Evolutionary conservation across 2,329 filamentous ascomycete genomes (phyloP).

Genomic region (Teratosphaeria epicoccoides): DNA sequence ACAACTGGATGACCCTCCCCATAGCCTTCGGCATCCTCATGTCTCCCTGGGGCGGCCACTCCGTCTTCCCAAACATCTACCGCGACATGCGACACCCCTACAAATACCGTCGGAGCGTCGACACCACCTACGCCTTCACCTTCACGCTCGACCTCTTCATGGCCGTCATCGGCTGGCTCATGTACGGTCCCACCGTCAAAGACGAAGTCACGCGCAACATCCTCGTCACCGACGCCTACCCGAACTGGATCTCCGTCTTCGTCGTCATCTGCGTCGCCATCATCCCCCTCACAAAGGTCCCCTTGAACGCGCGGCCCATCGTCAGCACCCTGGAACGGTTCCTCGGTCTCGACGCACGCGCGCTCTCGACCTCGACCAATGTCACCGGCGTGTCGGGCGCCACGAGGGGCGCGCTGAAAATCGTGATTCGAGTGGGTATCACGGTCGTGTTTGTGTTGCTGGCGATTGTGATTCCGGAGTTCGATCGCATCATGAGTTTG

Average conservation of each 20-base stretch:
- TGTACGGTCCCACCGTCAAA: conserved; percentile 84
- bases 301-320: conserved; percentile 61
- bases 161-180: conserved; percentile 73
- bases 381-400: conserved; percentile 45
- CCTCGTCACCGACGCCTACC: conserved; percentile 63
- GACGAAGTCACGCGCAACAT: conserved; percentile 91
- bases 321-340: conserved; percentile 75
- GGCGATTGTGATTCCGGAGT: conserved; percentile 62
- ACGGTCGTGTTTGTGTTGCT: conserved; percentile 66
- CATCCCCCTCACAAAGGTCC: conserved; percentile 88
- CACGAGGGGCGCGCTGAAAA: conserved; percentile 49
- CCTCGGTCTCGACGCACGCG: conserved; percentile 55
- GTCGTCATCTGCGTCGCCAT: conserved; percentile 82
- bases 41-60: conserved; percentile 64
- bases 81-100: conserved; percentile 49
- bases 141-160: conserved; percentile 71
- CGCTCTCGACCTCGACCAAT: conserved; percentile 40
- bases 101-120: conserved; percentile 65
- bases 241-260: conserved; percentile 59
- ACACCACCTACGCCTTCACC: conserved; percentile 75
- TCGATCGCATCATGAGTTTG: conserved; percentile 84
- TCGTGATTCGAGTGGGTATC: conserved; percentile 53
- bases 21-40: conserved; percentile 84
- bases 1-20: conserved; percentile 77
- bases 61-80: conserved; percentile 72